Base-by-base conservation (phyloP, 2,329 filamentous ascomycete species). In the Aureobasidium sp. region DNA sequence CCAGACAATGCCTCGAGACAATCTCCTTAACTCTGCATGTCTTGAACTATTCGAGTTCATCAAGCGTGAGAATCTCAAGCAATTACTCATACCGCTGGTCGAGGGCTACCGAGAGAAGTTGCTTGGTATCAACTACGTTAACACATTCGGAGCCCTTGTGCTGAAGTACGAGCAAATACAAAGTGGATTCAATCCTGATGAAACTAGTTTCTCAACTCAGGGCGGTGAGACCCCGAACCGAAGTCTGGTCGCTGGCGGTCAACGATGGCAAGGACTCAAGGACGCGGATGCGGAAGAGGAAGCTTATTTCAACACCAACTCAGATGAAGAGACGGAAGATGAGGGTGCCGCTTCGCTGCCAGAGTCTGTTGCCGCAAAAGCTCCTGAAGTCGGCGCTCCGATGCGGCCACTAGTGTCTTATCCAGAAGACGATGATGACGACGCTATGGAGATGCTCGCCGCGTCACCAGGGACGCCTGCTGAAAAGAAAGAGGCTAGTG, bases 41-140 rank as follows among this genome's bases (percentile, higher is more conserved):
- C 81, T 97, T 9, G 94, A 99, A 70, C 83, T 99, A 47, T 97
- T 99, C 66, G 91, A 96, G 69, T 91, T 88, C 69, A 89, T 97
- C 69, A 91, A 87, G 71, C 76, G 78, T 30, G 90, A 95, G 68
- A 86, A 86, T 61, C 82, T 92, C 69, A 95, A 91, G 72, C 85
- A 89, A 15, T 79, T 97, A 50, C 86, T 96, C 62, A 86, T 87
- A 65, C 89, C 97, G 70, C 78, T 97, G 27, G 90, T 96, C 11
- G 88, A 91, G 67, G 89, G 88, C 58, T 91, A 93, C 70, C 85
- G 91, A 27, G 89, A 93, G 15, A 88, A 87, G 69, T 74, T 97
- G 50, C 80, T 87, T 66, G 78, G 79, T 21, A 87, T 97, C 63
- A 89, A 85, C 55, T 94, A 94, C 71, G 86, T 97, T 67, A 86